Evolutionary conservation across 345 rosid genomes (phyloP).

Genomic region (Eucalyptus viminalis): DNA sequence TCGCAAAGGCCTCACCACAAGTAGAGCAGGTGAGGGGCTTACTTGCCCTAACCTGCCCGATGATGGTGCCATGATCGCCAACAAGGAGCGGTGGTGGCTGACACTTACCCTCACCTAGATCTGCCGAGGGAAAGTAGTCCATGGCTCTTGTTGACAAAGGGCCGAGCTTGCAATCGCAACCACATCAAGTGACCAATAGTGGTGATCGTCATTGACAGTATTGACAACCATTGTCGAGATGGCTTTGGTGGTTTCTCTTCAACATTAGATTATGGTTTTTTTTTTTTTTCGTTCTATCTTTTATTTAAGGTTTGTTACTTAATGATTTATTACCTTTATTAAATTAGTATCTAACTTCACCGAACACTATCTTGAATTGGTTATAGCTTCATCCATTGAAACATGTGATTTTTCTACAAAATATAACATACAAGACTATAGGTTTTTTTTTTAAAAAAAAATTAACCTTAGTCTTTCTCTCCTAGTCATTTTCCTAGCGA

Average conservation of each 20-base stretch:
- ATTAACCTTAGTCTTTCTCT: neutral
- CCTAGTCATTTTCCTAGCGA: neutral
- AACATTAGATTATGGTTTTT: neutral
- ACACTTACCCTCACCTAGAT: neutral
- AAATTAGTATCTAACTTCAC: neutral
- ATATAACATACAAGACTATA: neutral
- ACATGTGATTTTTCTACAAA: neutral
- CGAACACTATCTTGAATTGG: neutral
- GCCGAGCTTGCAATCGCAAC: rapidly evolving
- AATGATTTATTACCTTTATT: neutral
- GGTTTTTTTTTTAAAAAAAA: neutral
- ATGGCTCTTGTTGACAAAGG: neutral
- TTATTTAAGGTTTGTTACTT: neutral
- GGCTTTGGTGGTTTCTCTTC: neutral
- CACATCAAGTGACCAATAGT: neutral
- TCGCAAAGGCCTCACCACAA: neutral
- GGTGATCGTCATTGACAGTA: rapidly evolving
- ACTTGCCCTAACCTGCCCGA: neutral
- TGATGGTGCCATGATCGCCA: neutral
- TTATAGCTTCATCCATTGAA: neutral
- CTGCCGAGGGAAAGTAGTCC: neutral
- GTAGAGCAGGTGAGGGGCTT: neutral
- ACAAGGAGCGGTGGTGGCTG: neutral
- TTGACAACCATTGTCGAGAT: neutral
- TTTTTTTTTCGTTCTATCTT: neutral